A percentile compares a stretch with the other conserved stretches of the same genome.
Conservation (phyloP, 768 basidiomycete species). For the Mycena indigotica region DNA sequence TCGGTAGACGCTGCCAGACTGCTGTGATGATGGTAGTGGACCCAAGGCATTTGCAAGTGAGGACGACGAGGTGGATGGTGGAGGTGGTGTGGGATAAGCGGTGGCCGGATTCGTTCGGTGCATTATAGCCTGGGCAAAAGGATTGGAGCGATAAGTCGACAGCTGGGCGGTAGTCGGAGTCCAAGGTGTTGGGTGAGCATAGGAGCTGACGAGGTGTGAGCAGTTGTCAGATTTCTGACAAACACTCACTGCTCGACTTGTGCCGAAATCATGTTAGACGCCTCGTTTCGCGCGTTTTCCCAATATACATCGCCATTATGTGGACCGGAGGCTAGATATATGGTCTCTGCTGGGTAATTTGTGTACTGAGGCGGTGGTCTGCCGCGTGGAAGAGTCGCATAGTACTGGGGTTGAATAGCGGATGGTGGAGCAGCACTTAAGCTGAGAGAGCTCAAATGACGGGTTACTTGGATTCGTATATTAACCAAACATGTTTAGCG, state of each 20-base stretch:
- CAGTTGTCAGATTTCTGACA: slow-evolving; percentile 23
- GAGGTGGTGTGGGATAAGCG: slow-evolving; percentile 74
- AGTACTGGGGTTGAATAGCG: slow-evolving; percentile 61
- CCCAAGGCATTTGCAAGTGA: slow-evolving; percentile 78
- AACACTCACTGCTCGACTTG: slow-evolving; percentile 51
- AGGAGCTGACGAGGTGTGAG: slow-evolving; percentile 24
- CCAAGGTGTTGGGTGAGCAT: slow-evolving; percentile 48
- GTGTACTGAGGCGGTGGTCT: slow-evolving; percentile 60
- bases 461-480: slow-evolving; percentile 50
- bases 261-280: slow-evolving; percentile 59
- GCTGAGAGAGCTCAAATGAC: slow-evolving; percentile 65
- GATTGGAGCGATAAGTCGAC: slow-evolving; percentile 55
- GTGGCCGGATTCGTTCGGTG: slow-evolving; percentile 61
- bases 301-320: slow-evolving; percentile 59
- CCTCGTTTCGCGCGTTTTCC: slow-evolving; percentile 63
- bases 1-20: slow-evolving; percentile 36
- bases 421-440: slow-evolving; percentile 62
- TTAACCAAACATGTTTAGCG: slow-evolving; percentile 2
- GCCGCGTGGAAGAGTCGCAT: slow-evolving; percentile 40
- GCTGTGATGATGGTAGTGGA: slow-evolving; percentile 18
- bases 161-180: slow-evolving; percentile 39
- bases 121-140: slow-evolving; percentile 67
- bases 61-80: slow-evolving; percentile 63
- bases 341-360: slow-evolving; percentile 66
- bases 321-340: slow-evolving; percentile 54